A percentile compares a stretch with the other conserved stretches of the same genome.
Evolutionary conservation across 2,329 filamentous ascomycete species (phyloP).

Genomic region (Calonectria pseudoturangicola): DNA sequence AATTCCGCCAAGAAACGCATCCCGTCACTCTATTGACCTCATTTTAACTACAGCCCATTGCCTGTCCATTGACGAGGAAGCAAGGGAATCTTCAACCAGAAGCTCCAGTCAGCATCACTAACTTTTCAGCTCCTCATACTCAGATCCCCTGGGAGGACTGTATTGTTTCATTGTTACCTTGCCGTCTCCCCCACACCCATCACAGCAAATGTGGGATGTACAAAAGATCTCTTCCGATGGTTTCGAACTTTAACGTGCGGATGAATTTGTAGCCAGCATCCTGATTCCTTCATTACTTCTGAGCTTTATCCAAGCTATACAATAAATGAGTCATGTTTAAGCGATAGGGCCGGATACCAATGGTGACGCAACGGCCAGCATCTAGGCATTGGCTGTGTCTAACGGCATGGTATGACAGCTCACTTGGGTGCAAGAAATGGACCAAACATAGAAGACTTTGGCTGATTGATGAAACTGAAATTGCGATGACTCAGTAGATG

Average conservation of each 20-base stretch:
- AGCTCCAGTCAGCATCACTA: no score
- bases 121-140: no score
- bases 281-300: no score
- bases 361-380: neutral
- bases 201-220: neutral
- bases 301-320: neutral
- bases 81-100: no score
- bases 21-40: no score
- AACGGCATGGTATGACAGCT: neutral
- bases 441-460: neutral
- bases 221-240: neutral
- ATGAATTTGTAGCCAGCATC: neutral
- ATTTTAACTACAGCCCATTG: no score
- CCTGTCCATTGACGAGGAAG: no score
- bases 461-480: neutral
- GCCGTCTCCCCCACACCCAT: no score
- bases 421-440: neutral
- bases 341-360: neutral
- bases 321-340: neutral
- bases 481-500: neutral
- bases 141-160: no score
- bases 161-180: no score
- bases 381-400: neutral
- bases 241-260: neutral
- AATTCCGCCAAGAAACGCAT: no score